These are phyloP conservation scores for Osmanthus fragrans DNA, from an alignment of 257 asterid species.

Conservation along the genomic window DNA sequence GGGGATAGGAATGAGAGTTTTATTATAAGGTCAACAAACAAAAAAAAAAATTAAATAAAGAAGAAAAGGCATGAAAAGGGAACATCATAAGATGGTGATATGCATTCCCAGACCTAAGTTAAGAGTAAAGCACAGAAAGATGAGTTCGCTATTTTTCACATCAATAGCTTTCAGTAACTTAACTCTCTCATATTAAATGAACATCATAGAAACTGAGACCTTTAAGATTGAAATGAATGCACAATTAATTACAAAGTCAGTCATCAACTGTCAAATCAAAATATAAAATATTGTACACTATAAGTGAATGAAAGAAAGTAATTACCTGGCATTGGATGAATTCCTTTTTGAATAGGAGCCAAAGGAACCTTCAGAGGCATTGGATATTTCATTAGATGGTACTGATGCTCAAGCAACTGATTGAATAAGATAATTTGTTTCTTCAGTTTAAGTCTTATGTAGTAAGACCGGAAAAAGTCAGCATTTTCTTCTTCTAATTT, in stretches of 20 bases:
- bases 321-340: constrained; percentile 41
- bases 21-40: too few relatives aligned
- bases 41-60: neutral
- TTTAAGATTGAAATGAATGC: neutral
- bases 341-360: constrained; percentile 42
- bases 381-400: constrained; percentile 46
- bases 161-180: neutral
- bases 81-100: neutral
- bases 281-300: neutral
- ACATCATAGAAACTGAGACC: neutral
- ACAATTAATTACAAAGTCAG: neutral
- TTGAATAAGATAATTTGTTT: constrained; percentile 53
- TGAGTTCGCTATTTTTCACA: neutral
- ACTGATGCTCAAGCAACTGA: constrained; percentile 53
- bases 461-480: constrained; percentile 48
- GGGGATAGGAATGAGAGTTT: too few relatives aligned
- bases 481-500: constrained; percentile 58
- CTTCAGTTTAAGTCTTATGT: constrained; percentile 50
- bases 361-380: constrained; percentile 44
- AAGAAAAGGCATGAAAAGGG: neutral
- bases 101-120: neutral
- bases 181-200: neutral
- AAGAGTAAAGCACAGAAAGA: neutral
- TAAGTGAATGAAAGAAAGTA: constrained; percentile 8
- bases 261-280: neutral